These are phyloP conservation scores for Zelopaecilomyces penicillatus DNA, from an alignment of 2,329 filamentous ascomycete species.

Conservation along the genomic window DNA sequence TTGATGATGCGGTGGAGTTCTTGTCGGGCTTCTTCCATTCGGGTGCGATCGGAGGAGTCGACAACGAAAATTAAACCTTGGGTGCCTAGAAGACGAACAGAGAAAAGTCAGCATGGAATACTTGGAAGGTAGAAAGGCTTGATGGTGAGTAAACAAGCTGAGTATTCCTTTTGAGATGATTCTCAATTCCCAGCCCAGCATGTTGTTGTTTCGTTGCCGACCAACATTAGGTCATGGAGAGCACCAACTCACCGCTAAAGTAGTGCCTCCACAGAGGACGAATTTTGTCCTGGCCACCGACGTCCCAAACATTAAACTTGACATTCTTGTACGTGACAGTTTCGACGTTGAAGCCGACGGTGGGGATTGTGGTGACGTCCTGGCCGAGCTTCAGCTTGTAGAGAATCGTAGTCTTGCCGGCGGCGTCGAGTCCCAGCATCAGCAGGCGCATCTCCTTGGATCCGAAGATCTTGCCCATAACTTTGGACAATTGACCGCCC, in stretches of 20 bases:
- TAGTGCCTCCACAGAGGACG: constrained; percentile 96
- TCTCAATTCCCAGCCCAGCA: too few relatives aligned
- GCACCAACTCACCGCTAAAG: constrained; percentile 58
- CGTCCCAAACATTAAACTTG: constrained; percentile 99
- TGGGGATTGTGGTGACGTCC: constrained; percentile 96
- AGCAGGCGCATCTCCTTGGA: constrained; percentile 98
- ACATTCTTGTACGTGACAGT: constrained; percentile 99
- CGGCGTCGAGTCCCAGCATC: constrained; percentile 96
- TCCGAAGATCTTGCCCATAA: constrained; percentile 98
- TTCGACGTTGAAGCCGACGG: constrained; percentile 98
- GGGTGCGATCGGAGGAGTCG: constrained; percentile 83
- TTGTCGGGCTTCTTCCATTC: constrained; percentile 86
- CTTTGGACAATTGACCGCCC: constrained; percentile 89
- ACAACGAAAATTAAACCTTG: constrained; percentile 98
- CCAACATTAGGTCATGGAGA: neutral
- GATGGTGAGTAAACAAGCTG: too few relatives aligned
- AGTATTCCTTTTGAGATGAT: too few relatives aligned
- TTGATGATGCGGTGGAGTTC: constrained; percentile 97
- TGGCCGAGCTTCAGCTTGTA: constrained; percentile 99
- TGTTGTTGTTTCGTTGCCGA: neutral
- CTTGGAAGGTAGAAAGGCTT: neutral
- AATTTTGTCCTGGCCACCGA: constrained; percentile 98
- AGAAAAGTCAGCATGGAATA: constrained; percentile 5
- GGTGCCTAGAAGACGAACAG: constrained; percentile 53
- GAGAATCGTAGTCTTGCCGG: constrained; percentile 97